Base-by-base conservation (phyloP, 176 grass and related monocot genomes). In the Zizania latifolia region DNA sequence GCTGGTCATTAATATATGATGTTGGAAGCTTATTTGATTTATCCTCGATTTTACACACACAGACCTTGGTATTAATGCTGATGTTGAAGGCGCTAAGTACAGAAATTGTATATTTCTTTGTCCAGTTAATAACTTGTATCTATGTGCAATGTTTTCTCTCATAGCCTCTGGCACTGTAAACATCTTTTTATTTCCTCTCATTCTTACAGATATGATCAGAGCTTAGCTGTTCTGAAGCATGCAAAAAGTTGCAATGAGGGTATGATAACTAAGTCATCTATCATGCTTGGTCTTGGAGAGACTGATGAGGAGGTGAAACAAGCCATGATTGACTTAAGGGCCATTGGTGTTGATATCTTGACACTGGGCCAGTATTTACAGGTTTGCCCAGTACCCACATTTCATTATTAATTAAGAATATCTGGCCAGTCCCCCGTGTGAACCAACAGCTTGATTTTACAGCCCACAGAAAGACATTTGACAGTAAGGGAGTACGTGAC, bases 271-370 rank as follows among this genome's bases (percentile, higher is more conserved):
- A 97, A 97, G 79, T 93, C 94, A 16, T 97, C 94, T 43, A 87
- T 97, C 72, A 97, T 97, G 90, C 94, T 97, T 33, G 90, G 94
- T 73, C 94, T 93, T 37, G 90, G 94, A 70, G 94, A 91, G 62
- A 91, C 79, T 51, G 91, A 89, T 16, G 62, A 97, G 22, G 86
- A 91, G 65, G 68, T 97, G 43, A 86, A 97, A 55, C 69, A 91
- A 78, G 55, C 86, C 16, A 97, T 97, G 83, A 19, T 60, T 58
- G 94, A 97, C 75, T 93, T 97, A 67, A 91, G 90, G 79, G 78
- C 77, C 10, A 87, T 91, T 29, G 83, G 61, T 40, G 90, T 97
- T 45, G 86, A 97, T 73, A 97, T 97, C 59, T 39, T 97, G n/a
- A 97, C 81, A 24, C 68, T 93, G 71, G 94, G 94, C 11, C 90